phyloP scores from a whole-genome alignment of 257 asterid species.

The Thymus quinquecostatus region DNA sequence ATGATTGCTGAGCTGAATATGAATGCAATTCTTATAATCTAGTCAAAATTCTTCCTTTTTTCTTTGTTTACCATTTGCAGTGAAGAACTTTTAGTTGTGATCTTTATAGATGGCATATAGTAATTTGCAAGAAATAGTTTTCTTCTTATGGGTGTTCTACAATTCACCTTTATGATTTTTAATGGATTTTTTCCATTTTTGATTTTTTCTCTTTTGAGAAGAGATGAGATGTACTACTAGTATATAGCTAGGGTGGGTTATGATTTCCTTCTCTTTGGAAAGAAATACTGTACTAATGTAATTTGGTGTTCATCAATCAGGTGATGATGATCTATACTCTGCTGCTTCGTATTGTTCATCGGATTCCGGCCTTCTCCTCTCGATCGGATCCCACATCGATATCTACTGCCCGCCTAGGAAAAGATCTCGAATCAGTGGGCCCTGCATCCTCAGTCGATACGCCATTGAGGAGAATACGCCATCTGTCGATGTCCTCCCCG shows the following conservation, averaged over 20 bases:
- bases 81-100: conserved; percentile 14
- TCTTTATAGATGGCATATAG: conserved; percentile 7
- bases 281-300: no score
- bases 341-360: conserved; percentile 55
- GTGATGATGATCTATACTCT: conserved; percentile 67
- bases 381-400: conserved; percentile 64
- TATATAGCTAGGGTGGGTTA: conserved; percentile 8
- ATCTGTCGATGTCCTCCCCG: conserved; percentile 77
- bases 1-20: conserved; percentile 14
- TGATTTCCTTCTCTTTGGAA: conserved; percentile 20
- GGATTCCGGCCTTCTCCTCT: conserved; percentile 65
- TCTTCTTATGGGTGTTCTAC: background rate
- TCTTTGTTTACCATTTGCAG: background rate
- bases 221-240: no score
- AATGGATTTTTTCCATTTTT: background rate
- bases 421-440: conserved; percentile 64
- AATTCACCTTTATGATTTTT: background rate
- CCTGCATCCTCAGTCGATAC: conserved; percentile 39
- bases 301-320: conserved; percentile 44
- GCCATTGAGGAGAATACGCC: conserved; percentile 46
- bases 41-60: background rate
- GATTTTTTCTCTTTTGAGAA: conserved; percentile 2
- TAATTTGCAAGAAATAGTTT: background rate
- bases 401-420: conserved; percentile 74
- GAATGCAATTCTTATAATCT: conserved; percentile 9